phyloP scores from a whole-genome alignment of 2,329 filamentous ascomycete genomes.

The Ophiostoma montium region DNA sequence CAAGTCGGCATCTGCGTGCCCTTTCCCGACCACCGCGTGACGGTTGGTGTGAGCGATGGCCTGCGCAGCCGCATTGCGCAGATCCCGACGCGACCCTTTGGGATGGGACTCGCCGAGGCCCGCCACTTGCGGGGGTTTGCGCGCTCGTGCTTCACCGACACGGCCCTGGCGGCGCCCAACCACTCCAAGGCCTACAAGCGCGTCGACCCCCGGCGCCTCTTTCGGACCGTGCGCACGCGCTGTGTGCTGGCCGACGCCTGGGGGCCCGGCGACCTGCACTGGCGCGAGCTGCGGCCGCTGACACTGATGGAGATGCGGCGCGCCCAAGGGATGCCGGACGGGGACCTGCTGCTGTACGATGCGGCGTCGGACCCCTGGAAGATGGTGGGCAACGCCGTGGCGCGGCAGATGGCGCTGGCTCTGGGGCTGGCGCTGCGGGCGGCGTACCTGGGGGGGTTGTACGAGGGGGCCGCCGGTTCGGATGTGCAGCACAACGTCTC shows the following conservation, averaged over 20 bases:
- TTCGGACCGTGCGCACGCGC: slow-evolving; percentile 49
- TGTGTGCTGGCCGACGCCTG: slow-evolving; percentile 38
- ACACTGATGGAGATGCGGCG: slow-evolving; percentile 53
- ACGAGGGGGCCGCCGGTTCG: slow-evolving; percentile 13
- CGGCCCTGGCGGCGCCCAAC: slow-evolving; percentile 10
- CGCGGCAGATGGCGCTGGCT: slow-evolving; percentile 50
- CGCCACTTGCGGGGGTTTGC: slow-evolving; percentile 23
- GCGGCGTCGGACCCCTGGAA: slow-evolving; percentile 38
- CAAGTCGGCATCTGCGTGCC: slow-evolving; percentile 46
- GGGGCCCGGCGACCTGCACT: slow-evolving; percentile 46
- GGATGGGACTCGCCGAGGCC: slow-evolving; percentile 33
- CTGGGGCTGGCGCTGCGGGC: slow-evolving; percentile 50
- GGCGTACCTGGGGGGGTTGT: slow-evolving; percentile 33
- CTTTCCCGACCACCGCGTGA: slow-evolving; percentile 53
- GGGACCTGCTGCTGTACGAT: slow-evolving; percentile 53
- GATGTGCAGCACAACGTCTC: too few species aligned
- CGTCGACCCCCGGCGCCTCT: slow-evolving; percentile 28
- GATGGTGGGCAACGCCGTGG: slow-evolving; percentile 65
- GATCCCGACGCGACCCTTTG: slow-evolving; percentile 46
- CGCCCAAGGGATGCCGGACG: slow-evolving; percentile 55
- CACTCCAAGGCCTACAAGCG: slow-evolving; percentile 26
- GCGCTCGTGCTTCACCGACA: slow-evolving; percentile 25
- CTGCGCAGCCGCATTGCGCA: slow-evolving; percentile 33
- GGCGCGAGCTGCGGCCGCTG: slow-evolving; percentile 45
- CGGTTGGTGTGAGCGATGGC: slow-evolving; percentile 23